These are phyloP conservation scores for Parvularia atlantis DNA, from an alignment of 78 protist genomes.

Conservation along the genomic window DNA sequence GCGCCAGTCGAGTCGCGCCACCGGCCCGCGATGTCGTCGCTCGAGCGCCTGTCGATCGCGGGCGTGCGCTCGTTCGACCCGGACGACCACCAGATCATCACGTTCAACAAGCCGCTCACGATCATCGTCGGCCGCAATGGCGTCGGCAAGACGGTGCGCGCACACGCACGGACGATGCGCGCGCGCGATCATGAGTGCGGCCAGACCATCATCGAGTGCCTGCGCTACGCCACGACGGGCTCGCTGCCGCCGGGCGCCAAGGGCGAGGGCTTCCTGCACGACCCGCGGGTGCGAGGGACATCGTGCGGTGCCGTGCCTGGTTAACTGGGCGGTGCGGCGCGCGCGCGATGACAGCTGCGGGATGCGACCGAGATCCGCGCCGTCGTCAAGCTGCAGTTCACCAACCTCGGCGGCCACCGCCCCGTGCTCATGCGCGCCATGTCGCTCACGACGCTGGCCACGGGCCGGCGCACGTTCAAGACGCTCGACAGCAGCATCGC, in stretches of 20 bases:
- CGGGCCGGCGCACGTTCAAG: slow-evolving; percentile 1
- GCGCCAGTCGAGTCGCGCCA: too few species aligned
- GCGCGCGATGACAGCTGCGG: too few species aligned
- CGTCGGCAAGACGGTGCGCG: slow-evolving; percentile 92
- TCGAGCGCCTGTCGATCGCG: too few species aligned
- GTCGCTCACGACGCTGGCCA: slow-evolving; percentile 16
- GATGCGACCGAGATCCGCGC: slow-evolving; percentile 74
- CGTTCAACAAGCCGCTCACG: slow-evolving; percentile 85
- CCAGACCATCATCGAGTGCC: slow-evolving; percentile 90
- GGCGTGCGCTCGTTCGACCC: too few species aligned
- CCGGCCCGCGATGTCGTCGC: too few species aligned
- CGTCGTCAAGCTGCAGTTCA: slow-evolving; percentile 75
- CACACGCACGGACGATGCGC: neutral
- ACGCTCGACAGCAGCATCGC: too few species aligned
- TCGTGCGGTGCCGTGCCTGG: neutral
- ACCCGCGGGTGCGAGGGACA: slow-evolving; percentile 48
- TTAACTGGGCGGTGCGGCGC: slow-evolving; percentile 2
- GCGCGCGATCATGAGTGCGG: neutral
- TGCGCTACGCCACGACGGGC: slow-evolving; percentile 84
- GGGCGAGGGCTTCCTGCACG: slow-evolving; percentile 80
- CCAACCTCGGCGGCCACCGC: neutral
- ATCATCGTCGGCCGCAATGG: slow-evolving; percentile 95
- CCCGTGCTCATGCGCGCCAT: slow-evolving; percentile 17
- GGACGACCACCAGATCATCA: too few species aligned
- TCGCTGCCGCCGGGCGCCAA: slow-evolving; percentile 83